phyloP scores from a whole-genome alignment of 441 rosid species.

The Jatropha podagrica region DNA sequence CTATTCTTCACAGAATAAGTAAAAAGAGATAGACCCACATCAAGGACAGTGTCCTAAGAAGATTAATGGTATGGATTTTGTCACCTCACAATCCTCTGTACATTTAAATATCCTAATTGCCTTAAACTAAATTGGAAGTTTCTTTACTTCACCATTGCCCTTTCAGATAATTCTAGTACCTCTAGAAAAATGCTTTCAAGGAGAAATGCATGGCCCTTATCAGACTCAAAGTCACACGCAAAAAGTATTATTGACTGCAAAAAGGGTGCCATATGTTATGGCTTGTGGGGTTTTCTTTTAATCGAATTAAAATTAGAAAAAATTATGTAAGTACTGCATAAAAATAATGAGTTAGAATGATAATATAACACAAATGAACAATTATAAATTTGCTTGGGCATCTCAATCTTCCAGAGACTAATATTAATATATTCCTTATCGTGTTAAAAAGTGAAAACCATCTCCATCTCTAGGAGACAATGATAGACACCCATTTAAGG shows the following conservation, averaged over 20 bases:
- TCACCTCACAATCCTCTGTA: constrained; percentile 1
- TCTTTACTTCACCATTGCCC: constrained; percentile 15
- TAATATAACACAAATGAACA: too few relatives aligned
- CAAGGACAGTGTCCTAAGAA: constrained; percentile 26
- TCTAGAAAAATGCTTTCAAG: constrained; percentile 11
- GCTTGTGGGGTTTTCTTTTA: background rate
- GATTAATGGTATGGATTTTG: constrained; percentile 15
- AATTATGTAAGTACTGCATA: too few relatives aligned
- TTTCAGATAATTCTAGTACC: constrained; percentile 19
- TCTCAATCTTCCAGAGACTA: too few relatives aligned
- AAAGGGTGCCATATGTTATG: background rate
- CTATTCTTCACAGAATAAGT: constrained; percentile 22
- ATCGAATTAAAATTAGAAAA: too few relatives aligned
- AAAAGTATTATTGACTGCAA: constrained; percentile 5
- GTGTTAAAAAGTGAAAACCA: constrained; percentile 29
- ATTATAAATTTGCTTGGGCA: too few relatives aligned
- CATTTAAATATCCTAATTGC: constrained; percentile 1
- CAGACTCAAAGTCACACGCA: background rate
- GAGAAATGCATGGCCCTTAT: constrained; percentile 13
- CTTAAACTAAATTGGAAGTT: constrained; percentile 13
- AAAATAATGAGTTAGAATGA: too few relatives aligned
- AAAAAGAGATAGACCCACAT: constrained; percentile 16
- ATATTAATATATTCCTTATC: too few relatives aligned
- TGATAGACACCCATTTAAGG: constrained; percentile 37
- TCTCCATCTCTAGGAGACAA: constrained; percentile 35